phyloP scores from a whole-genome alignment of 495 filamentous ascomycete genomes.

The Evernia prunastri region DNA sequence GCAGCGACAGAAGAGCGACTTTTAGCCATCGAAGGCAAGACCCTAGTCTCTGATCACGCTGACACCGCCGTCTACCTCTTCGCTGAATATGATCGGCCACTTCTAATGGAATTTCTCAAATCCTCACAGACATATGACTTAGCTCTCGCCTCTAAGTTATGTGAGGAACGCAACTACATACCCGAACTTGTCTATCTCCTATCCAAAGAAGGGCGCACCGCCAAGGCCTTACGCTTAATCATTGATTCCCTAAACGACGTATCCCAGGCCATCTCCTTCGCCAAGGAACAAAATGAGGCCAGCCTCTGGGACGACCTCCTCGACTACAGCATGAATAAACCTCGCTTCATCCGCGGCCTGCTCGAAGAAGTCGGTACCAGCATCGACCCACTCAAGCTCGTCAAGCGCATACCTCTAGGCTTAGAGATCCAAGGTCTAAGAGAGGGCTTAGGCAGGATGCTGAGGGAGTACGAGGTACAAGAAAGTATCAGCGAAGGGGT shows the following conservation, averaged over 20 bases:
- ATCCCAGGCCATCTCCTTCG: slow-evolving; percentile 84
- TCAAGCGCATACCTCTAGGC: slow-evolving; percentile 84
- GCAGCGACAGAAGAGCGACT: slow-evolving; percentile 13
- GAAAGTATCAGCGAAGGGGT: slow-evolving; percentile 84
- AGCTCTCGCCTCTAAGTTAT: slow-evolving; percentile 67
- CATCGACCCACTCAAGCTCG: slow-evolving; percentile 82
- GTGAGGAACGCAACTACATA: slow-evolving; percentile 69
- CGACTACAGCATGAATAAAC: slow-evolving; percentile 93
- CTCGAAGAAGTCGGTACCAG: slow-evolving; percentile 90
- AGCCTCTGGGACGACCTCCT: slow-evolving; percentile 94
- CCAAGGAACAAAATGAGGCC: slow-evolving; percentile 82
- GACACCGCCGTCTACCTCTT: slow-evolving; percentile 82
- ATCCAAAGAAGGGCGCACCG: slow-evolving; percentile 88
- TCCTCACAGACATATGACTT: slow-evolving; percentile 76
- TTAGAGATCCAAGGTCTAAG: slow-evolving; percentile 83
- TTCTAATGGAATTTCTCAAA: slow-evolving; percentile 84
- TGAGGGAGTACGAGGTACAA: slow-evolving; percentile 91
- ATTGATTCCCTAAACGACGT: slow-evolving; percentile 84
- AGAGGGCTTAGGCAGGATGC: slow-evolving; percentile 75
- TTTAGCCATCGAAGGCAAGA: slow-evolving; percentile 45
- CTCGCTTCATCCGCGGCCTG: slow-evolving; percentile 83
- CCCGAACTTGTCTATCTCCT: slow-evolving; percentile 89
- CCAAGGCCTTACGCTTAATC: slow-evolving; percentile 82
- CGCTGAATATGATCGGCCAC: slow-evolving; percentile 67
- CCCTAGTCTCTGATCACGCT: slow-evolving; percentile 76